Evolutionary conservation across 2,329 filamentous ascomycete species (phyloP), one percentile per base, ranked within the genome.

Genomic region (Cercospora citrullina): DNA sequence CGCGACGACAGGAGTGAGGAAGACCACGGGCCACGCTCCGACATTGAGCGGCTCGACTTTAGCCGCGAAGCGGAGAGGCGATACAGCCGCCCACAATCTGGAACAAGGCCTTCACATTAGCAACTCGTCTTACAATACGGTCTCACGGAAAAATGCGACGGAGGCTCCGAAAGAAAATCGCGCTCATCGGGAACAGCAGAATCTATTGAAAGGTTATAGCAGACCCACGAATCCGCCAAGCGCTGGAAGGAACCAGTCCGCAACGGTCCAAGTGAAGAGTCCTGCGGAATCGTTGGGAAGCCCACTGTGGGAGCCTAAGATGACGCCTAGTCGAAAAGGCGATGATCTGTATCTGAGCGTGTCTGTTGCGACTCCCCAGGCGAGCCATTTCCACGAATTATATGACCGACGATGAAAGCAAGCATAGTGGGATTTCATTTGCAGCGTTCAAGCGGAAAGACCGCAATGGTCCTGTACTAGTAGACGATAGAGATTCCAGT

Each of bases 241-340:
- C 45, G 59, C 39, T 58, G 60, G 60, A 42, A 55, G 66, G 30
- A 63, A 68, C 48, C 64, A 63, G 39, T 63, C 71, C 26, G 53
- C 71, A 7, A 67, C 67, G 21, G 61, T 71, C 6, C 63, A 72
- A 55, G 70, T 71, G 69, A 68, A 62, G 60, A 70, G 65, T 7
- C 53, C 68, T 10, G 69, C 55, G 12, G 57, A 68, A 36, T 55
- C 65, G 30, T 48, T 77, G 59, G 72, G 72, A 63, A 77, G 76
- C 69, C 87, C 87, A 0, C 83, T 84, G 1, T 90, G 88, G 87
- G 82, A 88, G 72, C 89, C 89, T 3, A 85, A 84, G 71, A 74
- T 92, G 73, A 92, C 90, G 57, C 90, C 90, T 2, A 89, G 87
- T 66, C 81, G 88, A 68, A 83, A 87, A 60, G 90, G 90, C 0